Evolutionary conservation across 1,284 basidiomycete genomes (phyloP).

Genomic region (Ceratobasidium sp.): DNA sequence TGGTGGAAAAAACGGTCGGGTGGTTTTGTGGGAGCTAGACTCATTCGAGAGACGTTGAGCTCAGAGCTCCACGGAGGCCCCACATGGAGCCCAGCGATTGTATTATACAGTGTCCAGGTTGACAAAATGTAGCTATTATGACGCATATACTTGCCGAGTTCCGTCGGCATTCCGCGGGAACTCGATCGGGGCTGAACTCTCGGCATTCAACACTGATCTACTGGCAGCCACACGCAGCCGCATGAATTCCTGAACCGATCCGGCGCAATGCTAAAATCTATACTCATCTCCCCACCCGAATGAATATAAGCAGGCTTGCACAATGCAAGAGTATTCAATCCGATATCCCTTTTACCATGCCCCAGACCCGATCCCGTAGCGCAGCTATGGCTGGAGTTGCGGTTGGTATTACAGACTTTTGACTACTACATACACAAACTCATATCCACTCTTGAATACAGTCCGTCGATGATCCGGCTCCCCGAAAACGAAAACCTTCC

Average conservation of each 20-base stretch:
- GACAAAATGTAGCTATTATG: not conserved
- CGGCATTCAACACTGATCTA: not conserved
- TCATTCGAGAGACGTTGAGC: slow-evolving; percentile 65
- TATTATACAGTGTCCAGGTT: not conserved
- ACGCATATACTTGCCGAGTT: not conserved
- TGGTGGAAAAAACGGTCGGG: slow-evolving; percentile 78
- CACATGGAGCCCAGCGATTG: not conserved
- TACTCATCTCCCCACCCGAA: no score
- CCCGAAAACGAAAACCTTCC: not conserved
- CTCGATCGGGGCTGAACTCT: not conserved
- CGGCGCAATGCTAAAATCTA: no score
- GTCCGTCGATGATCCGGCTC: not conserved
- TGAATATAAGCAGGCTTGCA: not conserved
- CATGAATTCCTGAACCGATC: no score
- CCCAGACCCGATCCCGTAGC: not conserved
- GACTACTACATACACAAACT: no score
- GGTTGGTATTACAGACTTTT: no score
- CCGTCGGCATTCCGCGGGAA: not conserved
- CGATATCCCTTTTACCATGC: not conserved
- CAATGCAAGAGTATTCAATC: not conserved
- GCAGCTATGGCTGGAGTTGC: not conserved
- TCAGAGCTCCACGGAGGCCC: not conserved
- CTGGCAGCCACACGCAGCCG: no score
- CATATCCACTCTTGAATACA: not conserved
- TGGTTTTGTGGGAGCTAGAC: slow-evolving; percentile 83